Percentiles rank a stretch among this genome's conserved stretches.
Conservation (phyloP, 495 filamentous ascomycete species). For the Xanthoparmelia taractica region DNA sequence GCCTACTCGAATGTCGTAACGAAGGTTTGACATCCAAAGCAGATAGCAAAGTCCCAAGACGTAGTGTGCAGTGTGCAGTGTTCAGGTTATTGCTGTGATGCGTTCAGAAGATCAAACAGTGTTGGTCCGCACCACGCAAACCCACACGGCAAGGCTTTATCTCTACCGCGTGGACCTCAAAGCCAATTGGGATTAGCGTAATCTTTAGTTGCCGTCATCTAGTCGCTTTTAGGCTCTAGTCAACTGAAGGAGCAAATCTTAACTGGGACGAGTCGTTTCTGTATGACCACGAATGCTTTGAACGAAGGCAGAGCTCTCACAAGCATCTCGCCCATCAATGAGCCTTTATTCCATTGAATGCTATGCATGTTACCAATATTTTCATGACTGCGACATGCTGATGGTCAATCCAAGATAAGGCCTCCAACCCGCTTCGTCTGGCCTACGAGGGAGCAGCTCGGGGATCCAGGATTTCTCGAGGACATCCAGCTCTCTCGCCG, state of each 20-base stretch:
- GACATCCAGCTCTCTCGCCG: constrained; percentile 3
- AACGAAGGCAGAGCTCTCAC: neutral
- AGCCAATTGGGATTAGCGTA: neutral
- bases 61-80: too few relatives aligned
- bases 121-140: too few relatives aligned
- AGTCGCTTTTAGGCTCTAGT: neutral
- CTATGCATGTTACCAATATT: neutral
- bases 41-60: too few relatives aligned
- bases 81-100: too few relatives aligned
- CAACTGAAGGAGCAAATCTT: neutral
- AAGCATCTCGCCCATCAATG: too few relatives aligned
- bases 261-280: neutral
- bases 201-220: neutral
- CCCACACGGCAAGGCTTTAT: too few relatives aligned
- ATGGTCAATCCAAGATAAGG: constrained; percentile 5
- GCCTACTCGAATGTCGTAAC: too few relatives aligned
- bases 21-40: too few relatives aligned
- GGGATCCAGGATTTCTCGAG: constrained; percentile 4
- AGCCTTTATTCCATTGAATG: neutral
- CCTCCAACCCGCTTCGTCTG: constrained; percentile 3
- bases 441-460: constrained; percentile 5
- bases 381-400: constrained; percentile 2
- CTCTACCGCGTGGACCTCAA: neutral
- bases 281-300: neutral
- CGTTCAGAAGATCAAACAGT: neutral